Conservation (phyloP, 78 protist genomes). For the Dictyostelium discoideum region DNA sequence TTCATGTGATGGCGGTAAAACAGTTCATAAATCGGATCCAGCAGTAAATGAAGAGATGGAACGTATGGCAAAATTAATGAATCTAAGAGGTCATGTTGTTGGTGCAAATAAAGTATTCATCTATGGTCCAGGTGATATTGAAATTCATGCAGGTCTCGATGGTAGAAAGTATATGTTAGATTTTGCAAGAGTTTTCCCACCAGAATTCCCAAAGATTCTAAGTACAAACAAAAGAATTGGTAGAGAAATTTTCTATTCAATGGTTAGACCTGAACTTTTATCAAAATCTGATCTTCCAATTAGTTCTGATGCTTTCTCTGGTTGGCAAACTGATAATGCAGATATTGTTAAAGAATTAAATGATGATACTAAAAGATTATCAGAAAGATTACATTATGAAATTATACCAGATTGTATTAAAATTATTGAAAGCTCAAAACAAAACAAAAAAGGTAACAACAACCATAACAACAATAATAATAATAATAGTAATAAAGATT, state of each 20-base stretch:
- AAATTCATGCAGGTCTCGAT: constrained; percentile 56
- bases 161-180: constrained; percentile 67
- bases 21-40: constrained; percentile 21
- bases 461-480: not conserved
- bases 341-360: constrained; percentile 28
- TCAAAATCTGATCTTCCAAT: not conserved
- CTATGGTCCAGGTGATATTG: constrained; percentile 81
- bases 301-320: constrained; percentile 63
- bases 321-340: constrained; percentile 35
- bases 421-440: constrained; percentile 4
- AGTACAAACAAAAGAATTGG: constrained; percentile 35
- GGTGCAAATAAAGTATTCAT: constrained; percentile 9
- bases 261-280: constrained; percentile 67
- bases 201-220: constrained; percentile 25
- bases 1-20: constrained; percentile 68
- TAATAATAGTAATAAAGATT: not conserved
- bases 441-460: not conserved
- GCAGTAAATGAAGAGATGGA: constrained; percentile 38
- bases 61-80: constrained; percentile 14
- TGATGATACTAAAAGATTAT: constrained; percentile 18
- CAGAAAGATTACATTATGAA: constrained; percentile 20
- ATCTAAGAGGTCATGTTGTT: constrained; percentile 35
- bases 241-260: constrained; percentile 64
- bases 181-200: constrained; percentile 67
- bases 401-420: constrained; percentile 45